Evolutionary conservation across 768 basidiomycete genomes (phyloP), one percentile per base, ranked within the genome.

Genomic region (Xanthoconium purpureum): DNA sequence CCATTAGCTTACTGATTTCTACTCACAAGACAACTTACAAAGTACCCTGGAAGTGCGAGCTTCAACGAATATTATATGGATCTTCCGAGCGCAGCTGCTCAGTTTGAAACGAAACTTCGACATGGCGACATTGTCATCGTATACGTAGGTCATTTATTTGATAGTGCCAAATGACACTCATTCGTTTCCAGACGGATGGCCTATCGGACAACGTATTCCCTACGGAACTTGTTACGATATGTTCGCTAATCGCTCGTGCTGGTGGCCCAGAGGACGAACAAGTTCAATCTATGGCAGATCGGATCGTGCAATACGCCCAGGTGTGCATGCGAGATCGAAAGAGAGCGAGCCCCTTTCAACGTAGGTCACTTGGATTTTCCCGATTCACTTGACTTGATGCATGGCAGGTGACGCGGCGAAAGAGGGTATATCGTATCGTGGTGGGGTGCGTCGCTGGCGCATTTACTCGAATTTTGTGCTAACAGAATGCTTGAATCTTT

Each of bases 301-400:
- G 84, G 20, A 75, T 91, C 48, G 83, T 91, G 3, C 79, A 86
- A 35, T 87, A 88, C 63, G 81, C 91, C 3, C 78, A 76, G 56
- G 70, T 75, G 29, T 89, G 87, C 66, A 92, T 93, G 91, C 74
- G 72, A 57, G 84, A 82, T 65, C 80, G 78, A 58, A 77, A 73
- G 52, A 75, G 85, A 62, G 76, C 81, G 32, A 89, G 85, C 68
- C 91, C 91, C 2, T 93, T 92, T 62, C 84, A 89, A 71, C 80
- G 87, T 82, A 67, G 64, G 84, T 74, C 8, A 28, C 24, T 50
- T 54, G 29, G 47, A 8, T 47, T 43, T 46, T 18, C n/a, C 37
- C n/a, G 14, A 37, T 59, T 28, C 13, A 44, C 36, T 53, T 39
- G 52, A 55, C 36, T 46, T 45, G 39, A 57, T 58, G 29, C 7